Conservation (phyloP, 2,329 filamentous ascomycete species). For the Microsporum canis region DNA sequence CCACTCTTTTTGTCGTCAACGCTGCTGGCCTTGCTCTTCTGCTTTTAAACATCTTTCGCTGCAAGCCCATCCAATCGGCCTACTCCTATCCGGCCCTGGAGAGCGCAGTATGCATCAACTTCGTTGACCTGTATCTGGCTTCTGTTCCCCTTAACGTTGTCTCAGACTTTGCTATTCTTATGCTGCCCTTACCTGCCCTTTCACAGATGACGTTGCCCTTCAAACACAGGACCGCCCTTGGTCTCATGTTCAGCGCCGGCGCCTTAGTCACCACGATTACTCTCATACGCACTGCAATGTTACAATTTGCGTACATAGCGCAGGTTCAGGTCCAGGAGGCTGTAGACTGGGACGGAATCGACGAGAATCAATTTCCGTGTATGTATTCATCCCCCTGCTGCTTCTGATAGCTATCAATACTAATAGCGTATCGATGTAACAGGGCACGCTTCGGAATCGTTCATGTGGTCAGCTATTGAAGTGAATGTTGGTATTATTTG, state of each 20-base stretch:
- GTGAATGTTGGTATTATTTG: conserved; percentile 85
- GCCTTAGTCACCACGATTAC: conserved; percentile 82
- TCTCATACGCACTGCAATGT: conserved; percentile 78
- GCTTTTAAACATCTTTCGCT: conserved; percentile 80
- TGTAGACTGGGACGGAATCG: conserved; percentile 14
- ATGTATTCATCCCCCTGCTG: conserved; percentile 24
- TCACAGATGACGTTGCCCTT: conserved; percentile 73
- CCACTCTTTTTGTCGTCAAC: conserved; percentile 66
- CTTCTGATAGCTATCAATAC: background rate
- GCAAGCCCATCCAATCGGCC: conserved; percentile 58
- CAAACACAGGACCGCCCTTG: conserved; percentile 77
- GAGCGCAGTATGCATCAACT: conserved; percentile 46
- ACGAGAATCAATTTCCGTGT: conserved; percentile 44
- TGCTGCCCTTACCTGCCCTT: conserved; percentile 77
- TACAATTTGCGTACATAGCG: conserved; percentile 57
- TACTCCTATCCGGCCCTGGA: conserved; percentile 44
- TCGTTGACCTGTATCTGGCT: conserved; percentile 53
- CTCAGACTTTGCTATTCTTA: conserved; percentile 76
- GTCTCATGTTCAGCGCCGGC: conserved; percentile 76
- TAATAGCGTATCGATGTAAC: conserved; percentile 19
- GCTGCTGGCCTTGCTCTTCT: conserved; percentile 67
- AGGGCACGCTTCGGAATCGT: conserved; percentile 69
- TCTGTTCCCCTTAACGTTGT: conserved; percentile 87
- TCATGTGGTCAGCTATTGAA: conserved; percentile 91
- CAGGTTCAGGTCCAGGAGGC: conserved; percentile 33